These are phyloP conservation scores for Aeschynomene evenia DNA, from an alignment of 306 rosid genomes.

Conservation along the genomic window DNA sequence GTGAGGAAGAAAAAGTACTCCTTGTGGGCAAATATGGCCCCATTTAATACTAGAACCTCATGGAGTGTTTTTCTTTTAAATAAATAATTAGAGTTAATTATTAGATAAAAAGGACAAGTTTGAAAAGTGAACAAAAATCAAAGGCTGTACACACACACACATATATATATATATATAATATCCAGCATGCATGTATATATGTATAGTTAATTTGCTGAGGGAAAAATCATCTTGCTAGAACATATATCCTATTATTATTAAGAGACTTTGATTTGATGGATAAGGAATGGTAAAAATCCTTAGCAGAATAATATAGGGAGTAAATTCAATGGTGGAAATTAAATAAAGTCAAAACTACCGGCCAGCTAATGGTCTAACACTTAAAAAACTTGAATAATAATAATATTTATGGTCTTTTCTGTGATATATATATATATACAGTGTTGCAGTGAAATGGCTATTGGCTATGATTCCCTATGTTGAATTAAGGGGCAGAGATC, in stretches of 20 bases:
- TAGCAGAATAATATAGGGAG: constrained; percentile 29
- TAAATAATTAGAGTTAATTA: too few species aligned
- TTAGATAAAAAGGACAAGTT: background rate
- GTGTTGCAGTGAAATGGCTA: constrained; percentile 10
- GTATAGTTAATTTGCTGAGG: too few species aligned
- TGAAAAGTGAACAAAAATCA: background rate
- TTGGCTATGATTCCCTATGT: constrained; percentile 5
- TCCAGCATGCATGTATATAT: too few species aligned
- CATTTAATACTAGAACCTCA: background rate
- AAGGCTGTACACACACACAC: too few species aligned
- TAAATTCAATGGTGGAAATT: constrained; percentile 45
- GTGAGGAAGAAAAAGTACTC: background rate
- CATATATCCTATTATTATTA: too few species aligned
- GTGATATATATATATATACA: constrained; percentile 22
- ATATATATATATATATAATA: too few species aligned
- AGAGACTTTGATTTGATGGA: background rate
- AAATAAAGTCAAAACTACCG: constrained; percentile 43
- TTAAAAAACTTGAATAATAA: constrained; percentile 26
- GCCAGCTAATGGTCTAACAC: background rate
- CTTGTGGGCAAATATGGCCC: background rate
- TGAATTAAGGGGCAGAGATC: background rate
- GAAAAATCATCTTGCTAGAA: constrained; percentile 18
- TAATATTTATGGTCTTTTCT: constrained; percentile 15
- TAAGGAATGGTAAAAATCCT: constrained; percentile 23
- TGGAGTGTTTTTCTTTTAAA: too few species aligned